Conservation (phyloP, 352 stramenopile genomes). For the Elongisporangium anandrum region DNA sequence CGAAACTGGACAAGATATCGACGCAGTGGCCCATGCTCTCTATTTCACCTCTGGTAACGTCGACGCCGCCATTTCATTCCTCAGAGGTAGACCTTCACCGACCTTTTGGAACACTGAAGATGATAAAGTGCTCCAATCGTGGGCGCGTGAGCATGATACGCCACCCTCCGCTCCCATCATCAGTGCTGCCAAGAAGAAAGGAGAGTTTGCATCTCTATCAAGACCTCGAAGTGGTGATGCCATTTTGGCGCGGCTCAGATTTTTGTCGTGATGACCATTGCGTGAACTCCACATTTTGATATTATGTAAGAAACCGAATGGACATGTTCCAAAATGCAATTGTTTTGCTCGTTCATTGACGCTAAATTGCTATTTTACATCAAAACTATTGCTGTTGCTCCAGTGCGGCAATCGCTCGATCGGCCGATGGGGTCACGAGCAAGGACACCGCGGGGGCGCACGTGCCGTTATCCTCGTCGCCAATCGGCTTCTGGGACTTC, state of each 20-base stretch:
- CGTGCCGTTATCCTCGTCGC: not conserved
- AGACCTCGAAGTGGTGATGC: not conserved
- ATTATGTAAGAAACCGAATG: not conserved
- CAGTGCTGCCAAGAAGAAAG: not conserved
- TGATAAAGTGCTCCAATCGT: slow-evolving; percentile 31
- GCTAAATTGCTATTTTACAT: not conserved
- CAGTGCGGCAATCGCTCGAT: not conserved
- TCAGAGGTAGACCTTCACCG: slow-evolving; percentile 20
- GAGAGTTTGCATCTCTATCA: not conserved
- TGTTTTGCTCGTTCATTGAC: not conserved
- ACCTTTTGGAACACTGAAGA: slow-evolving; percentile 48
- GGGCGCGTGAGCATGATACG: not conserved
- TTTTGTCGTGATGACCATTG: not conserved
- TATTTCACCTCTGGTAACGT: slow-evolving; percentile 36
- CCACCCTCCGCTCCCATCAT: not conserved
- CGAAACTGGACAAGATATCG: slow-evolving; percentile 20
- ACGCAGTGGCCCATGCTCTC: slow-evolving; percentile 28
- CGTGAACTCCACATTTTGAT: not conserved
- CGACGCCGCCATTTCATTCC: slow-evolving; percentile 22
- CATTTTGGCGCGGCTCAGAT: not conserved
- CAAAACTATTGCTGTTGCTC: not conserved
- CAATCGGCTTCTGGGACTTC: not conserved
- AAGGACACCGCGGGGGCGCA: not conserved
- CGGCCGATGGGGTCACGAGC: not conserved
- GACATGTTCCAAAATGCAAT: not conserved